These are phyloP conservation scores for Geranomyces variabilis DNA, from an alignment of 192 early-diverging fungal species.

Conservation along the genomic window DNA sequence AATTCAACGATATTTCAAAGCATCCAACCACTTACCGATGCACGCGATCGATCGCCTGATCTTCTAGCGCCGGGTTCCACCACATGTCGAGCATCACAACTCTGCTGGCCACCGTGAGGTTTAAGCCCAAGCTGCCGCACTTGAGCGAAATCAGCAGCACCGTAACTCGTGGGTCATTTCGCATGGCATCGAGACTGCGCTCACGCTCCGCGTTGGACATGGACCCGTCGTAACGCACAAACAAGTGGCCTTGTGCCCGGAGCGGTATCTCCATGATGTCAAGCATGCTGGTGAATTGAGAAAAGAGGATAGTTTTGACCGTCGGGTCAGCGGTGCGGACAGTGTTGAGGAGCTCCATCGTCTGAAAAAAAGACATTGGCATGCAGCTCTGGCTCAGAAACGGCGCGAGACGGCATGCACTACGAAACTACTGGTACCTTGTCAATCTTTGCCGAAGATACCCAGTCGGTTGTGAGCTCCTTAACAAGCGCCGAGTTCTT, in stretches of 20 bases:
- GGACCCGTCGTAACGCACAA: constrained; percentile 38
- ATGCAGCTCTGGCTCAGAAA: not conserved
- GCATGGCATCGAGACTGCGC: constrained; percentile 24
- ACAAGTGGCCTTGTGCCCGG: constrained; percentile 29
- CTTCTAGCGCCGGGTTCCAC: constrained; percentile 79
- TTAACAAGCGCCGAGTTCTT: constrained; percentile 20
- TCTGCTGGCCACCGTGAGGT: constrained; percentile 65
- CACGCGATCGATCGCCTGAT: constrained; percentile 73
- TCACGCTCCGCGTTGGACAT: constrained; percentile 29
- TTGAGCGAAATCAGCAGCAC: constrained; percentile 71
- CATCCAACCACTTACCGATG: constrained; percentile 46
- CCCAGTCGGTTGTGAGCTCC: constrained; percentile 18
- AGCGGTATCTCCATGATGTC: constrained; percentile 42
- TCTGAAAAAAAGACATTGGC: not conserved
- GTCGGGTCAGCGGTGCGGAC: constrained; percentile 48
- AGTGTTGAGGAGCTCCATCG: constrained; percentile 51
- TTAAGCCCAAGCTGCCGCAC: constrained; percentile 72
- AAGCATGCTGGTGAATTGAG: constrained; percentile 47
- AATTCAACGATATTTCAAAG: not conserved
- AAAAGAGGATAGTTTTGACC: constrained; percentile 50
- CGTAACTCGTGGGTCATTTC: constrained; percentile 21
- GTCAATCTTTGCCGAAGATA: constrained; percentile 45
- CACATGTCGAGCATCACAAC: constrained; percentile 81
- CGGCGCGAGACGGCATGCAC: not conserved
- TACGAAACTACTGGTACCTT: constrained; percentile 35